Base-by-base conservation (phyloP, 495 filamentous ascomycete genomes). In the Penicillium fimorum region DNA sequence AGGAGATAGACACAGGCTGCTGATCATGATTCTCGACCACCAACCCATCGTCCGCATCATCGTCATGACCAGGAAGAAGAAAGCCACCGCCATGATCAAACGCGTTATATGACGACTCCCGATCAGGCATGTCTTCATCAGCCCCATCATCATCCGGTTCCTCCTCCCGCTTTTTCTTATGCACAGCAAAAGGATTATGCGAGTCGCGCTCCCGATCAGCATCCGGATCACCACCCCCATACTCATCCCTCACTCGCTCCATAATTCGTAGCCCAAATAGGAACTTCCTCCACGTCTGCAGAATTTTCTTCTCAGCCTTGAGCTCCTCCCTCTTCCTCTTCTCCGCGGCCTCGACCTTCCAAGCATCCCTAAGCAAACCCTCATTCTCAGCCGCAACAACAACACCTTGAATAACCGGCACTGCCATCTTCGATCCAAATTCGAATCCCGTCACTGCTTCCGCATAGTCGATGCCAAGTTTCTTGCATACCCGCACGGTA, bases 391-490 rank as follows among this genome's bases (percentile, higher is more conserved):
- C 80, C 0, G 94, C 92, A 2, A 96, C 78, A 0, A 99, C 91
- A 0, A 97, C 91, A 0, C 95, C 94, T 47, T 91, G 85, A 42
- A 97, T 85, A 2, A 96, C 85, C 10, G 94, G 94, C 17, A 97
- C 89, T 9, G 94, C 95, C 81, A 93, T 89, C 59, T 92, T 86
- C 45, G 89, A 86, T 10, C 90, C 89, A 72, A 99, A 99, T 69
- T 99, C 94, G 72, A 99, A 99, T 4, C 91, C 95, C 4, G 88
- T 92, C 10, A 96, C 93, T 18, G 95, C 94, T 65, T 99, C 94
- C 1, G 95, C 95, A 68, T 86, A 95, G 61, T 96, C 89, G 38
- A 99, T 87, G 15, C 82, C 85, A 3, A 99, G 79, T 53, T 87
- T 84, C 62, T 89, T 92, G 60, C 92, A 96, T 10, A 97, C 76